phyloP scores from a whole-genome alignment of 371 early-diverging fungal species.

The Mucor circinelloides region DNA sequence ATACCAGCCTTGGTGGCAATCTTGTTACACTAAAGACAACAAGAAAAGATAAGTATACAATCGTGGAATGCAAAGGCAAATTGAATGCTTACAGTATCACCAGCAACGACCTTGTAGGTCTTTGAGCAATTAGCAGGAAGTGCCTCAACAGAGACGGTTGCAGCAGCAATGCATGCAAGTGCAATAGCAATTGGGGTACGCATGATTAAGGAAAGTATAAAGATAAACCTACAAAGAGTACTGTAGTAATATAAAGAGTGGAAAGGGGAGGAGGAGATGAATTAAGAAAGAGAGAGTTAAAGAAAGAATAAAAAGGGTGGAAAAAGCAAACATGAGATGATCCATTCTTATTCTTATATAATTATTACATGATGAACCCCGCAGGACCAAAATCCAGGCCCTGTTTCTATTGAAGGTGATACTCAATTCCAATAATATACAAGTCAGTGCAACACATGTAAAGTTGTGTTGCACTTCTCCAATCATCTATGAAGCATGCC shows the following conservation, averaged over 20 bases:
- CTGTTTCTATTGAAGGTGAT: not conserved
- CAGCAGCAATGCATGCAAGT: slow-evolving; percentile 22
- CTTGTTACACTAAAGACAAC: slow-evolving; percentile 16
- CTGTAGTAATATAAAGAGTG: not conserved
- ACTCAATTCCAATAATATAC: not conserved
- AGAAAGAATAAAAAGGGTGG: not conserved
- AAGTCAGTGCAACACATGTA: slow-evolving; percentile 9
- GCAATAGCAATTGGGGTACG: slow-evolving; percentile 25
- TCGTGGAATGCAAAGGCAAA: not conserved
- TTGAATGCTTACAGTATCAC: slow-evolving; percentile 22
- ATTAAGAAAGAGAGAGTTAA: not conserved
- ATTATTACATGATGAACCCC: not conserved
- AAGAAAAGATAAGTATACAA: not conserved
- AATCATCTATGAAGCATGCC: not conserved
- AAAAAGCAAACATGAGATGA: not conserved
- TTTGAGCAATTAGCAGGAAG: slow-evolving; percentile 23
- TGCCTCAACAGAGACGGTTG: slow-evolving; percentile 20
- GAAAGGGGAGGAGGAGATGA: not conserved
- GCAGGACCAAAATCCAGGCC: slow-evolving; percentile 6
- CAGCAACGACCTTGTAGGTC: slow-evolving; percentile 17
- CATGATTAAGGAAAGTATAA: slow-evolving; percentile 13
- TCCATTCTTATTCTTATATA: not conserved
- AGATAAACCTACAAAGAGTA: not conserved
- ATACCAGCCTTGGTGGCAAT: slow-evolving; percentile 16
- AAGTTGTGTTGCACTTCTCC: slow-evolving; percentile 3